Evolutionary conservation across 2,329 filamentous ascomycete genomes (phyloP).

Genomic region (Talaromyces sp.): DNA sequence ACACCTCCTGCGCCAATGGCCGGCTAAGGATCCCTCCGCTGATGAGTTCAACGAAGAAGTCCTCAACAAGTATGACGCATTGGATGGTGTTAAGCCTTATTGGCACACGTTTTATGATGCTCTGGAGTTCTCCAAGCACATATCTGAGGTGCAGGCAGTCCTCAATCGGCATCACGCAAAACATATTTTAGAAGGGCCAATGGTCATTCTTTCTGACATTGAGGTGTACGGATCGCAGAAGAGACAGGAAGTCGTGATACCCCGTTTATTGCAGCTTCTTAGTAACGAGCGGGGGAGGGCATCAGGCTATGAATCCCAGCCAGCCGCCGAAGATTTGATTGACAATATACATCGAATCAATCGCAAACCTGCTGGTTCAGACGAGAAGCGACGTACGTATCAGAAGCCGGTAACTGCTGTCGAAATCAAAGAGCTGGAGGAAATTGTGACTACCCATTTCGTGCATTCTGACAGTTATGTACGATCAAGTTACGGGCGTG

Average conservation of each 20-base stretch:
- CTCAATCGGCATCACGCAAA: background rate
- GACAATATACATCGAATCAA: background rate
- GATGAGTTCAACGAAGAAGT: slow-evolving; percentile 25
- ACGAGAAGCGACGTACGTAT: background rate
- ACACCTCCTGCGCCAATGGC: slow-evolving; percentile 49
- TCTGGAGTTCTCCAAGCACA: background rate
- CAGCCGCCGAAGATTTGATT: background rate
- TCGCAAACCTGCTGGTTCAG: background rate
- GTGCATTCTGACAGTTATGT: slow-evolving; percentile 4
- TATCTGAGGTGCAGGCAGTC: slow-evolving; percentile 4
- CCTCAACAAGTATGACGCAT: slow-evolving; percentile 26
- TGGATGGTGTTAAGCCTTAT: background rate
- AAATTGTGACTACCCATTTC: slow-evolving; percentile 1
- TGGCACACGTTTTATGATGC: slow-evolving; percentile 10
- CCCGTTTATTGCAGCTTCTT: background rate
- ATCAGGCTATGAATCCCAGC: background rate
- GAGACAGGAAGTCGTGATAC: background rate
- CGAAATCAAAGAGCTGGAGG: slow-evolving; percentile 10
- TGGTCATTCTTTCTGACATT: background rate
- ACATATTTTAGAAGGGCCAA: background rate
- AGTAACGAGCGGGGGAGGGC: background rate
- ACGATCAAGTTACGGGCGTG: slow-evolving; percentile 11
- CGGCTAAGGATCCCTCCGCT: slow-evolving; percentile 38
- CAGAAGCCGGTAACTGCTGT: background rate
- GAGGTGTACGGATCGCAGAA: background rate